Evolutionary conservation across 306 rosid genomes (phyloP).

Genomic region (cucumber (Cucumis sativus)): Cucumber_9930_V3 NC_026655.2:25854001-25854500

Average conservation of each 20-base stretch:
- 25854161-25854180: too few species aligned
- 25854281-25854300: too few species aligned
- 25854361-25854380: neutral
- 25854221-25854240: too few species aligned
- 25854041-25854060: neutral
- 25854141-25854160: too few species aligned
- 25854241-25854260: neutral
- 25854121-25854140: too few species aligned
- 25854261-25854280: neutral
- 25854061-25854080: neutral
- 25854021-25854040: neutral
- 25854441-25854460: conserved; percentile 61
- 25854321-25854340: neutral
- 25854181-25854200: too few species aligned
- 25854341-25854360: neutral
- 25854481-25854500: conserved; percentile 81
- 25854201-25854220: neutral
- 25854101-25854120: too few species aligned
- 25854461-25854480: conserved; percentile 92
- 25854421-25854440: conserved; percentile 13
- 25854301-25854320: neutral
- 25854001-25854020: too few species aligned
- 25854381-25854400: neutral
- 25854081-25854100: neutral
- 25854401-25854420: neutral